These are phyloP conservation scores for Colletotrichum paranaense DNA, from an alignment of 2,329 filamentous ascomycete species.

Conservation along the genomic window DNA sequence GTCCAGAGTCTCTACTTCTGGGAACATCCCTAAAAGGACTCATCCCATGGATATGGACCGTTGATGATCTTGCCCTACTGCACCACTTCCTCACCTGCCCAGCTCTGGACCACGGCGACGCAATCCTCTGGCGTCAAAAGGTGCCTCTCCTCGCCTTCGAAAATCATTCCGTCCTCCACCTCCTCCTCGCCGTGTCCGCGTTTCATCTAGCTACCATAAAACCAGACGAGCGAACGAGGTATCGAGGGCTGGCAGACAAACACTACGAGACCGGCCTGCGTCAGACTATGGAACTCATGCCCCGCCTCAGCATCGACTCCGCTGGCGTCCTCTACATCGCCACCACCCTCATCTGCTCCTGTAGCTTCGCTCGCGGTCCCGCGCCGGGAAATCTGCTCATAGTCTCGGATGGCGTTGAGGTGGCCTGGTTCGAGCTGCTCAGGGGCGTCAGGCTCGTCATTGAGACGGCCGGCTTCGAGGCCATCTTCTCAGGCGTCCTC, in stretches of 20 bases:
- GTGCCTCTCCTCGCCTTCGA: conserved; percentile 30
- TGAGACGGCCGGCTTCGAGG: conserved; percentile 24
- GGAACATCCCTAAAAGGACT: not conserved
- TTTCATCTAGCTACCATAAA: conserved; percentile 5
- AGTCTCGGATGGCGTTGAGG: conserved; percentile 32
- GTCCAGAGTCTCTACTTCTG: not conserved
- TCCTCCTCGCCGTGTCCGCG: conserved; percentile 26
- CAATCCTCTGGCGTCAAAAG: conserved; percentile 26
- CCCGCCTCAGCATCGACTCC: conserved; percentile 20
- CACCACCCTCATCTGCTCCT: conserved; percentile 22
- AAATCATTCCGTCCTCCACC: conserved; percentile 26
- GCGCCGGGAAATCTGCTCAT: conserved; percentile 36
- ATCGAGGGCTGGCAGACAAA: conserved; percentile 24
- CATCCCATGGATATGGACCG: conserved; percentile 16
- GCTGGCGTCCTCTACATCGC: conserved; percentile 32
- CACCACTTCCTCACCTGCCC: conserved; percentile 28
- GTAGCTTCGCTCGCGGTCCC: conserved; percentile 26
- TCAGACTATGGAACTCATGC: conserved; percentile 27
- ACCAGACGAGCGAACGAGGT: not conserved
- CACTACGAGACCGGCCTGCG: conserved; percentile 28
- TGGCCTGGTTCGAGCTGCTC: conserved; percentile 37
- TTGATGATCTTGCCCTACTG: conserved; percentile 24
- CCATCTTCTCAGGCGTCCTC: conserved; percentile 35
- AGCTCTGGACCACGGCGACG: conserved; percentile 6
- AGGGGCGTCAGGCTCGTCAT: conserved; percentile 36